These are phyloP conservation scores for Pulveroboletus sp. DNA, from an alignment of 768 basidiomycete genomes.

Conservation along the genomic window DNA sequence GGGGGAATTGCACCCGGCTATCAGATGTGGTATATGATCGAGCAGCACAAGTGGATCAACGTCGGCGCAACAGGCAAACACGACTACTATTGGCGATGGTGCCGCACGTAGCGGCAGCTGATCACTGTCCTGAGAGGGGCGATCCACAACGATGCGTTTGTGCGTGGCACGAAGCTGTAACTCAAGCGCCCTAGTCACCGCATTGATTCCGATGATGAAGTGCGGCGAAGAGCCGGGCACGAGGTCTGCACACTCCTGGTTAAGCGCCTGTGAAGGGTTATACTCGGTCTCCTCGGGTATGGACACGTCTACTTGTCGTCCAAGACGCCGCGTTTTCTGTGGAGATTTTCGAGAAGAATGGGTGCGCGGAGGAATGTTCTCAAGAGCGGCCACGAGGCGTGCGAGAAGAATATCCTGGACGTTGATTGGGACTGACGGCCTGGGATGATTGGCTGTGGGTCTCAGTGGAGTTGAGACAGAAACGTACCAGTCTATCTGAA, in stretches of 20 bases:
- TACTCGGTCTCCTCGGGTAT: slow-evolving; percentile 4
- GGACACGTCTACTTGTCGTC: slow-evolving; percentile 27
- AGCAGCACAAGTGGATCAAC: slow-evolving; percentile 68
- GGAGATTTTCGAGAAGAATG: slow-evolving; percentile 20
- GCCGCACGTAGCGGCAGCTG: neutral
- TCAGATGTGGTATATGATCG: slow-evolving; percentile 70
- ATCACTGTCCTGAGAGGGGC: neutral
- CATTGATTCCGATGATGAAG: slow-evolving; percentile 68
- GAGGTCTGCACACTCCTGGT: neutral
- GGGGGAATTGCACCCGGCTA: slow-evolving; percentile 68
- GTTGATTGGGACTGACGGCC: slow-evolving; percentile 61
- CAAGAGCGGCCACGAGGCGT: slow-evolving; percentile 44
- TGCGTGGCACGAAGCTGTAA: slow-evolving; percentile 38
- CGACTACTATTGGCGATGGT: slow-evolving; percentile 26
- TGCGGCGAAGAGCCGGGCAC: slow-evolving; percentile 27
- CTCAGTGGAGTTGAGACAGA: slow-evolving; percentile 4
- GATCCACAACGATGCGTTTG: slow-evolving; percentile 8
- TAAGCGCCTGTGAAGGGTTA: neutral
- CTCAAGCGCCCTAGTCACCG: slow-evolving; percentile 73
- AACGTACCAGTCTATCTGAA: slow-evolving; percentile 61
- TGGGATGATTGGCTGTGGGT: slow-evolving; percentile 22
- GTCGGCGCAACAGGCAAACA: slow-evolving; percentile 74
- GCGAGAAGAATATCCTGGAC: slow-evolving; percentile 59
- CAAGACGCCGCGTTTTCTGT: neutral
- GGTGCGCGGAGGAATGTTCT: slow-evolving; percentile 40